Percentiles rank a stretch among this genome's conserved stretches.
Conservation (phyloP, 2,329 filamentous ascomycete genomes). For the Xylaria polymorpha region DNA sequence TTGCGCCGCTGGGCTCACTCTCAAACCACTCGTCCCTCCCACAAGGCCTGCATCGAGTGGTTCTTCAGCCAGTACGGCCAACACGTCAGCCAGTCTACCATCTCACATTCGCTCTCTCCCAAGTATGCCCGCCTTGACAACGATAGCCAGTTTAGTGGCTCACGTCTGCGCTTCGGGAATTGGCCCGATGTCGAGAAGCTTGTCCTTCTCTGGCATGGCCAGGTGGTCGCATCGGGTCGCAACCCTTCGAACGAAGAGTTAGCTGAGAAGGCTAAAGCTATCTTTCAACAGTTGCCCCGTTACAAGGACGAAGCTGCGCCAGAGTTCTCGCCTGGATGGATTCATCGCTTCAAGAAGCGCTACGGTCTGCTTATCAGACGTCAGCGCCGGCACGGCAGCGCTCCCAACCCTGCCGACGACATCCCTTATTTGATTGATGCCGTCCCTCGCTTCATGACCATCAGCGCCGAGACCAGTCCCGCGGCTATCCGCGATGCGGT, state of each 20-base stretch:
- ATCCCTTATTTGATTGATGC: conserved; percentile 70
- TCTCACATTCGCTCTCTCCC: conserved; percentile 70
- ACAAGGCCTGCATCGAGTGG: conserved; percentile 73
- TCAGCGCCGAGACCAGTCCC: conserved; percentile 68
- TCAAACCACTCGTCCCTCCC: conserved; percentile 67
- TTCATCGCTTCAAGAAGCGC: conserved; percentile 72
- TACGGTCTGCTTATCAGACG: conserved; percentile 69
- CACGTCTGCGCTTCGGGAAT: conserved; percentile 70
- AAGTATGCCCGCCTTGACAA: conserved; percentile 72
- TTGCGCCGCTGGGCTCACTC: conserved; percentile 69
- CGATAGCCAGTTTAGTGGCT: conserved; percentile 71
- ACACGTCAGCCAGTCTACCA: conserved; percentile 71
- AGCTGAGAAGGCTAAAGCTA: conserved; percentile 69
- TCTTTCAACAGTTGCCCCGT: conserved; percentile 68
- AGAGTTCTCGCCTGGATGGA: conserved; percentile 73
- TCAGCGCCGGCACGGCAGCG: conserved; percentile 64
- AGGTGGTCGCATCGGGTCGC: conserved; percentile 62
- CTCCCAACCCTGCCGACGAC: conserved; percentile 64
- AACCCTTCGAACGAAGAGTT: conserved; percentile 72
- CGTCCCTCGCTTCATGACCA: conserved; percentile 68
- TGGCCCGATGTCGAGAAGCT: conserved; percentile 81
- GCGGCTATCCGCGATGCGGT: conserved; percentile 69
- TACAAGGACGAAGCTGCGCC: conserved; percentile 70
- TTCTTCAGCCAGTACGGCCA: conserved; percentile 69
- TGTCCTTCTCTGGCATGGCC: conserved; percentile 75